Conservation (phyloP, 2,329 filamentous ascomycete species). For the Epichloe hybrida region DNA sequence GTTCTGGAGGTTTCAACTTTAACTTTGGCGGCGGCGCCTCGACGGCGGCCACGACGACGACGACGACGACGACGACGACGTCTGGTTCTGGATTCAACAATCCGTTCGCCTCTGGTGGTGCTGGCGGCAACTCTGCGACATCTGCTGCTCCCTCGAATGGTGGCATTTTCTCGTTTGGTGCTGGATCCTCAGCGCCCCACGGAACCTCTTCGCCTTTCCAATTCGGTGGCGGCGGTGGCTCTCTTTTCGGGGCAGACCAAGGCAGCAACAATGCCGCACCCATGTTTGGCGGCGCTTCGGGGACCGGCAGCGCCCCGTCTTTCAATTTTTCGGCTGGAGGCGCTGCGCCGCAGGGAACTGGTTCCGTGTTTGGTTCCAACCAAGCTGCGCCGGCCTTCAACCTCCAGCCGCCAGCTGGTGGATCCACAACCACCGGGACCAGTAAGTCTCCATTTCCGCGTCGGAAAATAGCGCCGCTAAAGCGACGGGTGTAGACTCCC, state of each 20-base stretch:
- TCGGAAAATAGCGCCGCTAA: slow-evolving; percentile 32
- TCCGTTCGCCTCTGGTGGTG: slow-evolving; percentile 22
- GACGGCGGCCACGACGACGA: background rate
- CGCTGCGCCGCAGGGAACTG: slow-evolving; percentile 14
- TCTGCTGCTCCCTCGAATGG: slow-evolving; percentile 14
- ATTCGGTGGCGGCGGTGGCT: slow-evolving; percentile 19
- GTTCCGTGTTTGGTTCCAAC: slow-evolving; percentile 21
- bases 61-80: slow-evolving; percentile 4
- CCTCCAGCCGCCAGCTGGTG: slow-evolving; percentile 29
- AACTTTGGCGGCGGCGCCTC: slow-evolving; percentile 10
- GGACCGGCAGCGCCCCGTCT: slow-evolving; percentile 16
- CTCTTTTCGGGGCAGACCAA: slow-evolving; percentile 16
- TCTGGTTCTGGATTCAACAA: slow-evolving; percentile 23
- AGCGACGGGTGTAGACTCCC: slow-evolving; percentile 36
- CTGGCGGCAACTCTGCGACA: slow-evolving; percentile 11
- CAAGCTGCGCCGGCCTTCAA: slow-evolving; percentile 23
- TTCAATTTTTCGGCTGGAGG: slow-evolving; percentile 27
- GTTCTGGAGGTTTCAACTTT: slow-evolving; percentile 20
- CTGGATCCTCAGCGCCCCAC: slow-evolving; percentile 14
- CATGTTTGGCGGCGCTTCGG: slow-evolving; percentile 19
- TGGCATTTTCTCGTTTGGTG: slow-evolving; percentile 26
- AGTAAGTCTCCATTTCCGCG: slow-evolving; percentile 30
- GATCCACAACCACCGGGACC: slow-evolving; percentile 31
- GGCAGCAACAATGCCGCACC: slow-evolving; percentile 12
- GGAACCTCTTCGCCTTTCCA: slow-evolving; percentile 22